Percentiles rank a stretch among this genome's conserved stretches.
Evolutionary conservation across 306 rosid species (phyloP).

Genomic region (Inga laurina): DNA sequence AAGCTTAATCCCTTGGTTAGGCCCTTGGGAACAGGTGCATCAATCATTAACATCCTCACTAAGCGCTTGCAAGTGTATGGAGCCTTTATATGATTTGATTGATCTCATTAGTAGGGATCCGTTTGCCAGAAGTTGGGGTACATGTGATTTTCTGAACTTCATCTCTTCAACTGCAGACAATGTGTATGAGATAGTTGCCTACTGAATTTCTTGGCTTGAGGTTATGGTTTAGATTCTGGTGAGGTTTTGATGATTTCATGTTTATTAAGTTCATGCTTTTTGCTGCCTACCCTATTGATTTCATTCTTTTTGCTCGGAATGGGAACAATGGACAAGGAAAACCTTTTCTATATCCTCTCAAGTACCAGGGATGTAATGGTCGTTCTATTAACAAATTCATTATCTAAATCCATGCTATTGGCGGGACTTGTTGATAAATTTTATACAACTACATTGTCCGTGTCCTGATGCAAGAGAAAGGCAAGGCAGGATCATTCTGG

Average conservation of each 20-base stretch:
- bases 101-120: background rate
- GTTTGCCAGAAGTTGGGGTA: background rate
- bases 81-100: background rate
- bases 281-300: background rate
- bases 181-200: no score
- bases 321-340: background rate
- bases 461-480: conserved; percentile 34
- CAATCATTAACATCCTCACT: background rate
- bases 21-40: background rate
- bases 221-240: no score
- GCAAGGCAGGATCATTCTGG: background rate
- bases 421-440: background rate
- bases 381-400: conserved; percentile 10
- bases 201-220: background rate
- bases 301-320: background rate
- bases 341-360: background rate
- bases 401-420: conserved; percentile 19
- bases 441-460: background rate
- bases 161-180: no score
- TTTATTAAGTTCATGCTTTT: background rate
- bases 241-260: background rate
- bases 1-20: no score
- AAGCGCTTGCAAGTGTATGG: background rate
- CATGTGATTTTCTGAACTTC: no score
- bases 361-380: background rate